Conservation (phyloP, 805 yeast genomes). For the Yamadazyma sp. region DNA sequence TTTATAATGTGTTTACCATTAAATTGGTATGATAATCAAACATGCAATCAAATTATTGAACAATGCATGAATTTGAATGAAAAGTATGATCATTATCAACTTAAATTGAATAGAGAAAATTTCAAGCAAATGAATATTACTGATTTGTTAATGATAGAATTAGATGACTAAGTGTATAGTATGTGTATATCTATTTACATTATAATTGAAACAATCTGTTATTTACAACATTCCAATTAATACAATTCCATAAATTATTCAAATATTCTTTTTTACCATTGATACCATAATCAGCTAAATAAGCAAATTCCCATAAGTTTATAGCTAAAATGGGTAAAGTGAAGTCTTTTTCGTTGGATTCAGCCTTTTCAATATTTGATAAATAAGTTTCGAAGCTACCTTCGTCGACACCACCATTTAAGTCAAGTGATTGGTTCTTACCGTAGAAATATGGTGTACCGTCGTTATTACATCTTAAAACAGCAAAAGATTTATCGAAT, state of each 20-base stretch:
- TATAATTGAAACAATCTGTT: conserved; percentile 43
- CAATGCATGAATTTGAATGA: conserved; percentile 25
- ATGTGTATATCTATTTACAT: conserved; percentile 2
- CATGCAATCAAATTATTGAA: conserved; percentile 22
- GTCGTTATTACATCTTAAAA: conserved; percentile 61
- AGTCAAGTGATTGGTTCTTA: conserved; percentile 68
- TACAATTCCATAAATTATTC: conserved; percentile 68
- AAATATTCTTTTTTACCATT: conserved; percentile 70
- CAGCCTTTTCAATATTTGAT: conserved; percentile 41
- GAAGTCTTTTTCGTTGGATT: conserved; percentile 49
- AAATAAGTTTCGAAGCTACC: conserved; percentile 49
- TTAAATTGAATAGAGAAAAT: conserved; percentile 15
- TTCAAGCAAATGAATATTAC: conserved; percentile 14
- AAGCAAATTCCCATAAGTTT: conserved; percentile 90
- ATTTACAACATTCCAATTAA: conserved; percentile 80
- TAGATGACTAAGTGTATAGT: conserved; percentile 12
- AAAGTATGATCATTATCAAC: conserved; percentile 17
- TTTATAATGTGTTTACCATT: conserved; percentile 31
- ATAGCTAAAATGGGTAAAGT: conserved; percentile 73
- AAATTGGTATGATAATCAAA: conserved; percentile 35
- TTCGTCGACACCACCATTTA: conserved; percentile 66
- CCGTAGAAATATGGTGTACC: conserved; percentile 76
- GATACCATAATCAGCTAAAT: conserved; percentile 78
- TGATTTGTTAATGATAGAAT: conserved; percentile 20
- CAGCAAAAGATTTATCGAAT: conserved; percentile 53